Evolutionary conservation across 2,329 filamentous ascomycete genomes (phyloP).

Genomic region (Exophiala lecanii-corni): DNA sequence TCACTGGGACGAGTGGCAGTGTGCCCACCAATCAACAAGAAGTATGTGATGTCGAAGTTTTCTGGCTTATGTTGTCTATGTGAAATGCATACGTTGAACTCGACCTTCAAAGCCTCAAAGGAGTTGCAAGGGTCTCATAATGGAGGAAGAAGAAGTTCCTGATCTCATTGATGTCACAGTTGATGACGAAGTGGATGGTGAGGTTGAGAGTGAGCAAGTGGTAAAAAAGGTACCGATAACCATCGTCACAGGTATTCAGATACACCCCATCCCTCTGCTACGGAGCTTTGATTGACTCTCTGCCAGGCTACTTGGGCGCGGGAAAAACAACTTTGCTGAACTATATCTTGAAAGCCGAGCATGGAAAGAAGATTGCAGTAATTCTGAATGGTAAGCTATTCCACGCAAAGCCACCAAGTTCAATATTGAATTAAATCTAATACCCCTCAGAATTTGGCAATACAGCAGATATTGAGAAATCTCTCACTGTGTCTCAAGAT

Average conservation of each 20-base stretch:
- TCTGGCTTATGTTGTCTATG: too few relatives aligned
- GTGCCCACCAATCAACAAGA: too few relatives aligned
- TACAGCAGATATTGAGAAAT: constrained; percentile 92
- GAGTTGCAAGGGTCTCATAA: too few relatives aligned
- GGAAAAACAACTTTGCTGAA: constrained; percentile 95
- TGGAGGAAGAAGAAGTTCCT: constrained; percentile 42
- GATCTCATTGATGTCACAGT: constrained; percentile 38
- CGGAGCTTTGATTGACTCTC: constrained; percentile 8
- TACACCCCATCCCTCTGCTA: neutral
- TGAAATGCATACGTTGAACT: too few relatives aligned
- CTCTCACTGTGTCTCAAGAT: constrained; percentile 81
- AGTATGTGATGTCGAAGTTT: too few relatives aligned
- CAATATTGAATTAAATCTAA: constrained; percentile 1
- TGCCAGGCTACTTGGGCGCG: constrained; percentile 82
- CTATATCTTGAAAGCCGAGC: constrained; percentile 88
- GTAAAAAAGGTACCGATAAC: constrained; percentile 46
- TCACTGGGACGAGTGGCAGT: too few relatives aligned
- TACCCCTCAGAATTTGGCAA: constrained; percentile 66
- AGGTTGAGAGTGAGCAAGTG: constrained; percentile 20
- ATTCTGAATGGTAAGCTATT: constrained; percentile 74
- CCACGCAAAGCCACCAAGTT: neutral
- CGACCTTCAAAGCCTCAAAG: too few relatives aligned
- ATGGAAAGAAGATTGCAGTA: constrained; percentile 97
- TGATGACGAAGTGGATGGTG: constrained; percentile 16
- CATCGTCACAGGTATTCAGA: constrained; percentile 43